A percentile compares a stretch with the other conserved stretches of the same genome.
phyloP scores from a whole-genome alignment of 2,329 filamentous ascomycete species.

The Torrubiella hemipterigena region DNA sequence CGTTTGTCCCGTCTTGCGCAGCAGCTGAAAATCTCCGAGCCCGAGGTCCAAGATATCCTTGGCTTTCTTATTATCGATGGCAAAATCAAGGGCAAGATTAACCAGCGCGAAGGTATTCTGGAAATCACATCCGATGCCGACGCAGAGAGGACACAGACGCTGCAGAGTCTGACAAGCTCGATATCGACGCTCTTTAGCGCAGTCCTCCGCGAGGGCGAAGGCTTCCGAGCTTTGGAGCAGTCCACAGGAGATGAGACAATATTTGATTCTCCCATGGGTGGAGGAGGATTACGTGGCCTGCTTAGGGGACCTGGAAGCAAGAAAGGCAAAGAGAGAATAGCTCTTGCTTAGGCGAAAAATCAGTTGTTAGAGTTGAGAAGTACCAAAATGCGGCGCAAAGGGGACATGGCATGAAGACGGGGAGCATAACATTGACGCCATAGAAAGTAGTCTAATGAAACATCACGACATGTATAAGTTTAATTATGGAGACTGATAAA shows the following conservation, averaged over 20 bases:
- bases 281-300: neutral
- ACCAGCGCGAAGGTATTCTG: constrained; percentile 76
- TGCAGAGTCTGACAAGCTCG: constrained; percentile 60
- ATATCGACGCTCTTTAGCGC: constrained; percentile 58
- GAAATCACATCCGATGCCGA: constrained; percentile 67
- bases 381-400: too few species aligned
- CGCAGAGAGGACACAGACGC: constrained; percentile 58
- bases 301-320: neutral
- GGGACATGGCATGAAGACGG: too few species aligned
- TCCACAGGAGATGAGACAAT: constrained; percentile 15
- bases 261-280: constrained; percentile 1
- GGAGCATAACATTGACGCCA: too few species aligned
- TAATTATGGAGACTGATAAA: too few species aligned
- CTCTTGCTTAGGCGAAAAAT: too few species aligned
- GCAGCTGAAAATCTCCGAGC: constrained; percentile 72
- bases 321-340: neutral
- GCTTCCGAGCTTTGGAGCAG: constrained; percentile 33
- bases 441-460: too few species aligned
- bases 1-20: constrained; percentile 77
- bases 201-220: constrained; percentile 68
- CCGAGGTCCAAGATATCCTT: constrained; percentile 91
- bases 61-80: constrained; percentile 86
- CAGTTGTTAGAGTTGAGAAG: too few species aligned
- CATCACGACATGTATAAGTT: too few species aligned
- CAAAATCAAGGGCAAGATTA: constrained; percentile 76